Evolutionary conservation across 495 filamentous ascomycete species (phyloP).

Genomic region (Margaritispora aquatica): DNA sequence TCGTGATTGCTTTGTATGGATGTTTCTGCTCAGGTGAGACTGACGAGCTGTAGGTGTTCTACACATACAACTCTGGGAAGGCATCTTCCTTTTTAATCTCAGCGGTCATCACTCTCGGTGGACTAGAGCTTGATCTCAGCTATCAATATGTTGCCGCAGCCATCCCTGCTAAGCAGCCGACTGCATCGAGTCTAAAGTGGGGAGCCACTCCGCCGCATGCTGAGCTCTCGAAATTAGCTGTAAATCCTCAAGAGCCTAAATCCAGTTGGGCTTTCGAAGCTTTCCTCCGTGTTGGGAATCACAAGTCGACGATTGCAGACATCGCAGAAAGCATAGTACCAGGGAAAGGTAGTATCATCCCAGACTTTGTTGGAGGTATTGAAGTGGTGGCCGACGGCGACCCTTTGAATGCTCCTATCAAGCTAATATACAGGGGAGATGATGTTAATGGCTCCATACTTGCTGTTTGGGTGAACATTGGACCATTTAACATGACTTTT

Average conservation of each 20-base stretch:
- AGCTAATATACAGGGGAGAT: background rate
- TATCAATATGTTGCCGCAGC: background rate
- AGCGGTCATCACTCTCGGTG: background rate
- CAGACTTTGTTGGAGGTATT: constrained; percentile 1
- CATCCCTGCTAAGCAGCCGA: background rate
- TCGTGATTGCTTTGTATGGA: too few species aligned
- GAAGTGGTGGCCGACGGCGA: background rate
- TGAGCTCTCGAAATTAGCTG: background rate
- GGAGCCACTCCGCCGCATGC: background rate
- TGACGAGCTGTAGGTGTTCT: background rate
- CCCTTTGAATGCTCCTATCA: background rate
- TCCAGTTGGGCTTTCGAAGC: background rate
- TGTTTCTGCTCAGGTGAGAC: too few species aligned
- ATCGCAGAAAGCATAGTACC: constrained; percentile 1
- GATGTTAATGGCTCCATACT: background rate
- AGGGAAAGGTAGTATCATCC: background rate
- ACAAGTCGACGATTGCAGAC: background rate
- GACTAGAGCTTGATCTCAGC: constrained; percentile 3
- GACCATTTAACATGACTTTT: constrained; percentile 5
- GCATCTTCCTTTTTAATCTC: background rate
- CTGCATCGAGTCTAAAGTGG: background rate
- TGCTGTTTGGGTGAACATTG: background rate
- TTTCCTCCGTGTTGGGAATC: background rate
- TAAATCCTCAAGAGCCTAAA: background rate
- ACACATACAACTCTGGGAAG: background rate